A percentile compares a stretch with the other conserved stretches of the same genome.
Evolutionary conservation across 2,329 filamentous ascomycete species (phyloP).

Genomic region (Taxawa tesnikishii): DNA sequence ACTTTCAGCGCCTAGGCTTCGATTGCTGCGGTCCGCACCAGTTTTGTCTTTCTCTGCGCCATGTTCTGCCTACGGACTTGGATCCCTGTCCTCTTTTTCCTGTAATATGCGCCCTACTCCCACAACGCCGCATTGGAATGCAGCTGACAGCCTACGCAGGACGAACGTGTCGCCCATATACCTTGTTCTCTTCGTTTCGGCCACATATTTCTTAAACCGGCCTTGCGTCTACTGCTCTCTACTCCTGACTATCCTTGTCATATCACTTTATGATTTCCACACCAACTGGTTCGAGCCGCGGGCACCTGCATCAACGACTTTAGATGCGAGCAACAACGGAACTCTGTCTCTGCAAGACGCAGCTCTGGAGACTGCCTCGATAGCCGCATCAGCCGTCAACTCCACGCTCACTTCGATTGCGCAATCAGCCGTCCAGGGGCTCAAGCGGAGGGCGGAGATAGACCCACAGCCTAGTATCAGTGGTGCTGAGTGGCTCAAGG

Average conservation of each 20-base stretch:
- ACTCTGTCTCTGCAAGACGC: slow-evolving; percentile 14
- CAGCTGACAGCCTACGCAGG: slow-evolving; percentile 15
- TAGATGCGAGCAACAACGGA: slow-evolving; percentile 13
- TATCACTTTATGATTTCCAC: slow-evolving; percentile 87
- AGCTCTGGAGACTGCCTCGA: slow-evolving; percentile 55
- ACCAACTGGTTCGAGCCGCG: slow-evolving; percentile 92
- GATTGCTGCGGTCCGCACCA: too few relatives aligned
- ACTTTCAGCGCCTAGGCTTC: too few relatives aligned
- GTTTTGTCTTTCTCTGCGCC: too few relatives aligned
- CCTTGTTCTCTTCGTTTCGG: slow-evolving; percentile 50
- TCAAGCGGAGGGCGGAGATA: slow-evolving; percentile 28
- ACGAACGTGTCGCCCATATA: slow-evolving; percentile 37
- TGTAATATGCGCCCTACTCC: slow-evolving; percentile 27
- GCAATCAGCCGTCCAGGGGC: slow-evolving; percentile 53
- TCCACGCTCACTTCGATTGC: slow-evolving; percentile 57
- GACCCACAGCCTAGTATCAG: slow-evolving; percentile 52
- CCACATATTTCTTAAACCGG: slow-evolving; percentile 91
- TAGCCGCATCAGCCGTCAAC: slow-evolving; percentile 42
- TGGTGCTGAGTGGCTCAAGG: slow-evolving; percentile 77
- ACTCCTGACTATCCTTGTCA: slow-evolving; percentile 86
- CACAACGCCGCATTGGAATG: neutral
- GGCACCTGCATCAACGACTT: slow-evolving; percentile 19
- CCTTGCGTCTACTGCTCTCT: slow-evolving; percentile 97
- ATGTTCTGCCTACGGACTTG: slow-evolving; percentile 58
- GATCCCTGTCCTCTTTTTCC: slow-evolving; percentile 37